These are phyloP conservation scores for Eragrostis curvula DNA, from an alignment of 176 grass and related monocot species.

Conservation along the genomic window DNA sequence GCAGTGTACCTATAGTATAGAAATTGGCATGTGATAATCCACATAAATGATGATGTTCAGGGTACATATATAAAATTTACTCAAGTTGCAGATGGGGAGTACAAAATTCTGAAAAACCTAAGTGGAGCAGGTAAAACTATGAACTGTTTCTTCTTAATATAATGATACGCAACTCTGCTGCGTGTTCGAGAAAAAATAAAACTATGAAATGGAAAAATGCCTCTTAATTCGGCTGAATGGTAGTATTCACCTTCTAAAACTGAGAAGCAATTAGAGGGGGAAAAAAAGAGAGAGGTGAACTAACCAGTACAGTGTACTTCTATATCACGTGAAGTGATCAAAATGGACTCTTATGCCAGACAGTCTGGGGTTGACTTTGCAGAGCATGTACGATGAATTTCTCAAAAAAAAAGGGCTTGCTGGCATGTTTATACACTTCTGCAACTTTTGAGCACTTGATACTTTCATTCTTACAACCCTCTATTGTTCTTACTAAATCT, in stretches of 20 bases:
- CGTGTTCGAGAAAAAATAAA: too few relatives aligned
- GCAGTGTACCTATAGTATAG: conserved; percentile 85
- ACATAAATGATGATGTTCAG: background rate
- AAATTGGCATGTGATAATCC: conserved; percentile 1
- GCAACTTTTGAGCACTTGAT: background rate
- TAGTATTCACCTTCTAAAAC: background rate
- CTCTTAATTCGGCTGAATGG: background rate
- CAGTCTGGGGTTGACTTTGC: background rate
- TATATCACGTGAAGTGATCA: background rate
- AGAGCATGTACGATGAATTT: background rate
- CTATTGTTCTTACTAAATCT: background rate
- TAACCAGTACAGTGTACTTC: background rate
- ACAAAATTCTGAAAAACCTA: background rate
- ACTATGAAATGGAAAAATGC: background rate
- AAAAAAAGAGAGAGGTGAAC: background rate
- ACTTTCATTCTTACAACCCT: background rate
- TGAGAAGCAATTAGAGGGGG: background rate
- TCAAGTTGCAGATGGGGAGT: background rate
- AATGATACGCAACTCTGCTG: too few relatives aligned
- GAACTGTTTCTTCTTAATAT: too few relatives aligned
- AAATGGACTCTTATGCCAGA: background rate
- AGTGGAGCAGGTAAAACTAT: background rate
- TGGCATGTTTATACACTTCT: background rate
- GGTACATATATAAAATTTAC: background rate
- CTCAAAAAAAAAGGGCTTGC: background rate